A percentile compares a stretch with the other conserved stretches of the same genome.
Evolutionary conservation across 345 rosid genomes (phyloP).

Genomic region (Gossypium herbaceum): DNA sequence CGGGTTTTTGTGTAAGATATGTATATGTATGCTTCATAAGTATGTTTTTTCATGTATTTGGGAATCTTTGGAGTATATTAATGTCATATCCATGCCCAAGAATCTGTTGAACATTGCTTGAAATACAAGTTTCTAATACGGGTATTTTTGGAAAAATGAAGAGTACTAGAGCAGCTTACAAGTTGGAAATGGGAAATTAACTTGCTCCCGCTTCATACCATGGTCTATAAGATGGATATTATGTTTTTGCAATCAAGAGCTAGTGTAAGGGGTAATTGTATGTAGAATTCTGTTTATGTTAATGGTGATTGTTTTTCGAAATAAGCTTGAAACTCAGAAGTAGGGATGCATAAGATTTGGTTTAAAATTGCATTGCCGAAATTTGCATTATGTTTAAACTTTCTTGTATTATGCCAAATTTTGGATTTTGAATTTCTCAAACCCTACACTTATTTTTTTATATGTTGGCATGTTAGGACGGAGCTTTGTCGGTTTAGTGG

Average conservation of each 20-base stretch:
- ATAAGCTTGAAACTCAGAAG: background rate
- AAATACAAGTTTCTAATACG: background rate
- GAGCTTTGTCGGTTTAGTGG: slow-evolving; percentile 77
- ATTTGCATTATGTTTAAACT: background rate
- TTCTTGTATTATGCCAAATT: background rate
- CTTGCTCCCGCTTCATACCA: background rate
- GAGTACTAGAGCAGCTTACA: too few species aligned
- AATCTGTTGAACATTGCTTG: background rate
- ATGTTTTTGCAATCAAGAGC: background rate
- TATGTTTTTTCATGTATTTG: too few species aligned
- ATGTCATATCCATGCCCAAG: background rate
- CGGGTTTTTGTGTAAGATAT: too few species aligned
- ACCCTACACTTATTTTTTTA: background rate
- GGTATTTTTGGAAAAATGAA: too few species aligned
- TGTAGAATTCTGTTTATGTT: background rate
- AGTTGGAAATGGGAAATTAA: background rate
- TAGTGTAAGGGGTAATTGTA: background rate
- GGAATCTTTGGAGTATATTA: background rate
- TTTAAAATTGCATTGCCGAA: background rate
- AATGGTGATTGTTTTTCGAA: background rate
- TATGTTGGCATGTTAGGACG: slow-evolving; percentile 14
- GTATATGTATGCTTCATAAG: too few species aligned
- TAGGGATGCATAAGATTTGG: background rate
- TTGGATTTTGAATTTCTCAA: background rate
- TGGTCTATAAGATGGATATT: background rate